These are phyloP conservation scores for Clitopilus passeckerianus DNA, from an alignment of 768 basidiomycete species.

Conservation along the genomic window DNA sequence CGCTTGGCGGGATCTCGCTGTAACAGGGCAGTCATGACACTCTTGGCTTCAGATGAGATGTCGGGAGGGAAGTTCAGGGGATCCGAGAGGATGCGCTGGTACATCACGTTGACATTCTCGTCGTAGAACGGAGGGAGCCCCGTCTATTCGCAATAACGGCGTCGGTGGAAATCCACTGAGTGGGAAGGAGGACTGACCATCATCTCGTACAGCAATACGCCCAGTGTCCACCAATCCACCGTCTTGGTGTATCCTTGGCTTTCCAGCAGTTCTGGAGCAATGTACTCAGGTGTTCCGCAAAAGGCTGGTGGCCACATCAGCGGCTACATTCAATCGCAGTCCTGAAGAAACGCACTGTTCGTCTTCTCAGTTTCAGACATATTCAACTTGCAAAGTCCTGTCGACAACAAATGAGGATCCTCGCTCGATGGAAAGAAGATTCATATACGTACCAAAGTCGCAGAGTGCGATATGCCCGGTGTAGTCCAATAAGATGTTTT, in stretches of 20 bases:
- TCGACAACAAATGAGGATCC: conserved; percentile 5
- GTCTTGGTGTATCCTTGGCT: conserved; percentile 97
- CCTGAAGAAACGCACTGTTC: conserved; percentile 60
- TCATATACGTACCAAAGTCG: conserved; percentile 68
- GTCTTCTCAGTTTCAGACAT: conserved; percentile 98
- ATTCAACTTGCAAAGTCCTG: conserved; percentile 88
- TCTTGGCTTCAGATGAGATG: conserved; percentile 82
- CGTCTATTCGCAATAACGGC: conserved; percentile 45
- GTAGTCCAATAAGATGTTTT: conserved; percentile 96
- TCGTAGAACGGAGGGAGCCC: conserved; percentile 98
- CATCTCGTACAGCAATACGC: conserved; percentile 96
- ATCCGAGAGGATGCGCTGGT: conserved; percentile 91
- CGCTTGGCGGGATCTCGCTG: conserved; percentile 84
- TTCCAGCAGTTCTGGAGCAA: conserved; percentile 94
- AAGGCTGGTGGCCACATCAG: conserved; percentile 53
- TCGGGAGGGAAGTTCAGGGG: conserved; percentile 90
- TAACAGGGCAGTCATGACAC: conserved; percentile 83
- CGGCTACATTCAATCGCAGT: background rate
- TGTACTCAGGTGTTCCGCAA: conserved; percentile 98
- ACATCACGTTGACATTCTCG: conserved; percentile 98
- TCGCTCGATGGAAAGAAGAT: background rate
- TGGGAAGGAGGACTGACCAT: conserved; percentile 46
- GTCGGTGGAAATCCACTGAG: conserved; percentile 10
- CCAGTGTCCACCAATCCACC: conserved; percentile 99
- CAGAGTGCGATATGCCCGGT: conserved; percentile 97